Percentiles rank a stretch among this genome's conserved stretches.
phyloP scores from a whole-genome alignment of 192 early-diverging fungal genomes.

The Powellomyces hirtus region DNA sequence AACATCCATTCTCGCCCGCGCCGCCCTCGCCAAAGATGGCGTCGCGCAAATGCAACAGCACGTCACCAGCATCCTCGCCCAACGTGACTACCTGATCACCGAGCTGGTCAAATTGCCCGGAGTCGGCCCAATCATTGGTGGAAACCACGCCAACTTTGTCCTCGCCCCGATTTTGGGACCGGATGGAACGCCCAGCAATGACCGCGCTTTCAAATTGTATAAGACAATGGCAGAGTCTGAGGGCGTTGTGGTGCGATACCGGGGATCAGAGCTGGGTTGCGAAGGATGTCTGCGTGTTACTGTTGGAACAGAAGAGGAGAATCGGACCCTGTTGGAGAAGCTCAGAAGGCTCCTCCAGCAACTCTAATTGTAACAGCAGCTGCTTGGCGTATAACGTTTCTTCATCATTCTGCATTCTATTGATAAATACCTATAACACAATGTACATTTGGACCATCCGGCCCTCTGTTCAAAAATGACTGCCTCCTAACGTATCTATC shows the following conservation, averaged over 20 bases:
- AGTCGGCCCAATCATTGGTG: constrained; percentile 76
- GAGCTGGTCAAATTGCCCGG: constrained; percentile 61
- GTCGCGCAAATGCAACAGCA: constrained; percentile 67
- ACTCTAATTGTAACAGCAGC: no score
- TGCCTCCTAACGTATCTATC: no score
- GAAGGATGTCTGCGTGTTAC: constrained; percentile 92
- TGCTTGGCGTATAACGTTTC: no score
- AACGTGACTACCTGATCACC: constrained; percentile 69
- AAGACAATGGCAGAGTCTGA: constrained; percentile 76
- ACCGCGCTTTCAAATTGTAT: constrained; percentile 73
- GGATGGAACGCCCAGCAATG: constrained; percentile 64
- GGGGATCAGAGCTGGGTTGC: constrained; percentile 91
- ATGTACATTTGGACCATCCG: no score
- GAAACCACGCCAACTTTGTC: constrained; percentile 95
- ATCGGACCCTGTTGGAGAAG: constrained; percentile 60
- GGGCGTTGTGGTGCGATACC: constrained; percentile 91
- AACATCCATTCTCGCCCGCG: constrained; percentile 72
- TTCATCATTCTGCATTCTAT: no score
- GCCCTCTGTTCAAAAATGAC: no score
- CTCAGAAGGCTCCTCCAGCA: constrained; percentile 17
- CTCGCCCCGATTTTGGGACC: constrained; percentile 76
- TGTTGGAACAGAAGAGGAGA: constrained; percentile 86
- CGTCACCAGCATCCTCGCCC: constrained; percentile 51
- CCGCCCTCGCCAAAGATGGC: constrained; percentile 73
- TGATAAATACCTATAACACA: no score